Evolutionary conservation across 371 early-diverging fungal species (phyloP).

Genomic region (Mucor circinelloides): DNA sequence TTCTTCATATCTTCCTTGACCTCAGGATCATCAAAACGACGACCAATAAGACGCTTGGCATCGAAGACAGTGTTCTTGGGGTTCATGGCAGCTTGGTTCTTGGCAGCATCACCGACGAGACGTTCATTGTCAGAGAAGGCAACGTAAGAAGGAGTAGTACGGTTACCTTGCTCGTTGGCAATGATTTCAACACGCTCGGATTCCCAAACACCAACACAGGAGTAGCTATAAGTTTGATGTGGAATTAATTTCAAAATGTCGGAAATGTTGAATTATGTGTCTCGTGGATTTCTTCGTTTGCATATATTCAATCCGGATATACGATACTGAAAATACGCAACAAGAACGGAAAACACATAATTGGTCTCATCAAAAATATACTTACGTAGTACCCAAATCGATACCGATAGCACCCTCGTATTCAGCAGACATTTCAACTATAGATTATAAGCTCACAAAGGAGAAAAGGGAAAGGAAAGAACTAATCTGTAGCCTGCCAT

Average conservation of each 20-base stretch:
- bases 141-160: constrained; percentile 92
- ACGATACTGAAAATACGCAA: neutral
- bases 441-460: constrained; percentile 21
- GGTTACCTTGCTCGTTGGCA: constrained; percentile 91
- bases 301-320: neutral
- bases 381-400: constrained; percentile 52
- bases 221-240: constrained; percentile 71
- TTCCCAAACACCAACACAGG: constrained; percentile 74
- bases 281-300: neutral
- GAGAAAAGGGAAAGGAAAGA: constrained; percentile 25
- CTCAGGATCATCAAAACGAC: constrained; percentile 87
- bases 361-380: neutral
- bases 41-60: constrained; percentile 96
- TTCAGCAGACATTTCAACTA: constrained; percentile 62
- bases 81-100: constrained; percentile 86
- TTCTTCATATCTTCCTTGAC: constrained; percentile 91
- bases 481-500: neutral
- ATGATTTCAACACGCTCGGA: constrained; percentile 76
- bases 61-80: constrained; percentile 91
- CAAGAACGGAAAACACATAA: neutral
- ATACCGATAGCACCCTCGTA: constrained; percentile 74
- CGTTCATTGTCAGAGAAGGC: constrained; percentile 86
- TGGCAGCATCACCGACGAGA: constrained; percentile 89
- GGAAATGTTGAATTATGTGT: neutral
- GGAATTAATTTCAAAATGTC: constrained; percentile 37